Base-by-base conservation (phyloP, 2,329 filamentous ascomycete genomes). In the Beauveria bassiana region DNA sequence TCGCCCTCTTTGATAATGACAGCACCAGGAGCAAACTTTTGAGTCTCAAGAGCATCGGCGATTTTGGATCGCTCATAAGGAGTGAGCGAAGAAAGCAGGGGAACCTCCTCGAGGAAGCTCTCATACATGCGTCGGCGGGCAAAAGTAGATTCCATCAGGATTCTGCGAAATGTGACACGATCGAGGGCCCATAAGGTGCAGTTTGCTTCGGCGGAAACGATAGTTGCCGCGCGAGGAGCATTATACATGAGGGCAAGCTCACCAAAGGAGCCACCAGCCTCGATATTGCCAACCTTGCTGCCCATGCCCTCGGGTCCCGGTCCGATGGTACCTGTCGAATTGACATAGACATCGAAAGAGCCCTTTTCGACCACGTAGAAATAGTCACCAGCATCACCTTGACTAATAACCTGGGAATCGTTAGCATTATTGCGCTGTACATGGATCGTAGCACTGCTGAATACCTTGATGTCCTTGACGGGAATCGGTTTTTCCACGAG, bases 191-290 rank as follows among this genome's bases (percentile, higher is more conserved):
- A 99, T 10, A 99, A 82, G 3, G 89, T 93, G 70, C 89, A 93
- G 40, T 83, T 78, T 3, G 87, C 73, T 69, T 96, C 90, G 14
- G 88, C 86, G 34, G 91, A 96, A 64, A 96, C 84, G 63, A 99
- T 91, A 0, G 95, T 98, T 3, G 95, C 95, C 47, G 95, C 95
- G 70, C 95, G 91, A 28, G 95, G 95, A 24, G 95, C 92, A 70
- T 98, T 97, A 79, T 99, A 98, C 95, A 99, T 98, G 69, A 99
- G 81, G 14, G 95, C 95, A 61, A 99, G 82, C 78, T 99, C 95
- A 68, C 95, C 95, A 74, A 99, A 99, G 4, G 92, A 96, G 64
- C 93, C 93, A 55, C 95, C 95, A 3, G 92, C 85, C 50, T 90
- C 88, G 62, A 96, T 96, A 43, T 82, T 86, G 68, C 86, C 86